These are phyloP conservation scores for Phaeotremella skinneri DNA, from an alignment of 768 basidiomycete species.

Conservation along the genomic window DNA sequence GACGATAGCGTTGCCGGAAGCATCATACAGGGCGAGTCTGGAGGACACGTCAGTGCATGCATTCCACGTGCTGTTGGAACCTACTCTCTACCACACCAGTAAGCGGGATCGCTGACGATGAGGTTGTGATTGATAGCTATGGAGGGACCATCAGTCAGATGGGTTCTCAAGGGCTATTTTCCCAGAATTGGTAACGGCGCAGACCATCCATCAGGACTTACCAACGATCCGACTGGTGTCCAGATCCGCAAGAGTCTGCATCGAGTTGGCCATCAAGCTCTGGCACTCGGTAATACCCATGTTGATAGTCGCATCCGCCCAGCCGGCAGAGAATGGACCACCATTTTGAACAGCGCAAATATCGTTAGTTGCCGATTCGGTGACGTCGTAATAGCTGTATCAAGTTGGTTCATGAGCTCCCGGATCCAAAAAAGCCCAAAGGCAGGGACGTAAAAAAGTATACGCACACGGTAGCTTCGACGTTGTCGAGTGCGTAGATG, in stretches of 20 bases:
- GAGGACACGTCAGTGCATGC: not conserved
- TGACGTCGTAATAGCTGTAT: conserved; percentile 22
- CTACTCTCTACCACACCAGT: conserved; percentile 21
- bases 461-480: not conserved
- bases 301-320: conserved; percentile 4
- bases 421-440: too few species aligned
- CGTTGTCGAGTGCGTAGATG: not conserved
- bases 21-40: conserved; percentile 13
- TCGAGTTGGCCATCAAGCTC: not conserved
- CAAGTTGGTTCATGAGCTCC: too few species aligned
- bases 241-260: conserved; percentile 7
- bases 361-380: conserved; percentile 8
- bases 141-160: not conserved
- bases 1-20: conserved; percentile 6
- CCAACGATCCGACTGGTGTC: conserved; percentile 19
- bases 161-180: too few species aligned
- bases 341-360: not conserved
- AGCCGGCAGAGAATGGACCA: not conserved
- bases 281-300: conserved; percentile 2
- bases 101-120: conserved; percentile 14
- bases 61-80: not conserved
- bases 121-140: conserved; percentile 16
- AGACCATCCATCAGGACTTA: conserved; percentile 1
- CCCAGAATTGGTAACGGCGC: not conserved
- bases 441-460: too few species aligned